Evolutionary conservation across 2,329 filamentous ascomycete species (phyloP).

Genomic region (Corniculantispora saksenae): DNA sequence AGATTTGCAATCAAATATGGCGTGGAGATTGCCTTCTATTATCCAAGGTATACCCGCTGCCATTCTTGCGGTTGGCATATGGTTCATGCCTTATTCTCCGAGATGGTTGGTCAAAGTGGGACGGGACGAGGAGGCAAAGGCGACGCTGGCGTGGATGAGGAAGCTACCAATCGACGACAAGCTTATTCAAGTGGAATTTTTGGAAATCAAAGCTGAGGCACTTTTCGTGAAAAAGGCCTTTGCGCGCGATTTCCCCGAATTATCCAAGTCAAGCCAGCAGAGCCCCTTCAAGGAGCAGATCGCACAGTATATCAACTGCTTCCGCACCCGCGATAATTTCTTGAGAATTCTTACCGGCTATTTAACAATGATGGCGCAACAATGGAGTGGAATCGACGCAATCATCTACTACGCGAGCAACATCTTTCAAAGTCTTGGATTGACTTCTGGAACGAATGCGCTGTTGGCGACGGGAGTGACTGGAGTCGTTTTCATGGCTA

Average conservation of each 20-base stretch:
- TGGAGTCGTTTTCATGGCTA: slow-evolving; percentile 65
- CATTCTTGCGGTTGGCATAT: slow-evolving; percentile 67
- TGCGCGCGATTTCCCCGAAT: slow-evolving; percentile 56
- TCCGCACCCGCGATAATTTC: slow-evolving; percentile 52
- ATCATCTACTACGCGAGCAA: slow-evolving; percentile 53
- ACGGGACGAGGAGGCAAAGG: slow-evolving; percentile 65
- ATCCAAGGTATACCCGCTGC: slow-evolving; percentile 45
- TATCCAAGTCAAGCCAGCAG: slow-evolving; percentile 41
- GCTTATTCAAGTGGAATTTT: slow-evolving; percentile 71
- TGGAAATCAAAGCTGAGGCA: slow-evolving; percentile 80
- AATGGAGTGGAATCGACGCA: slow-evolving; percentile 40
- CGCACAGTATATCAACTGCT: slow-evolving; percentile 43
- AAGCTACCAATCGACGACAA: slow-evolving; percentile 63
- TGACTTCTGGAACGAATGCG: slow-evolving; percentile 58
- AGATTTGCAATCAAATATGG: slow-evolving; percentile 42
- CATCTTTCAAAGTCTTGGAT: slow-evolving; percentile 64
- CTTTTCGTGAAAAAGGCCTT: slow-evolving; percentile 74
- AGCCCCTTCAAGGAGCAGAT: slow-evolving; percentile 47
- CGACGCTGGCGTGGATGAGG: slow-evolving; percentile 61
- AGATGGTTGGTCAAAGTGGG: slow-evolving; percentile 74
- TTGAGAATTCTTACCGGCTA: slow-evolving; percentile 65
- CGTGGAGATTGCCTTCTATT: slow-evolving; percentile 46
- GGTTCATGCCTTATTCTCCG: slow-evolving; percentile 79
- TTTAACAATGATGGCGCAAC: slow-evolving; percentile 62
- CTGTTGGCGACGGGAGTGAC: slow-evolving; percentile 71